Percentiles rank a stretch among this genome's conserved stretches.
Conservation (phyloP, 2,329 filamentous ascomycete genomes). For the Whalleya microplaca region DNA sequence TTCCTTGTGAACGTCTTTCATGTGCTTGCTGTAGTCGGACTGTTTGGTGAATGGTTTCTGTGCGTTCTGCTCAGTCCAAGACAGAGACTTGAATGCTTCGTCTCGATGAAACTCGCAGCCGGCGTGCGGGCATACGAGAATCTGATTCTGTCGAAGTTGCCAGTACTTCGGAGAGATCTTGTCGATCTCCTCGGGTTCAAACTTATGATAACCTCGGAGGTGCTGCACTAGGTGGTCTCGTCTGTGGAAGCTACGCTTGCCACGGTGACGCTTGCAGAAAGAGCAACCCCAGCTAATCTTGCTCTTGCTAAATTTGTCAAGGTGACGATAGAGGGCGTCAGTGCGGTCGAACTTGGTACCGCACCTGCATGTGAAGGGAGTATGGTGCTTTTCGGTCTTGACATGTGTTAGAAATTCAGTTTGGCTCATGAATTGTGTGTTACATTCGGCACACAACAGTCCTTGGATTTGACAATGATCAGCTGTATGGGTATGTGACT, state of each 20-base stretch:
- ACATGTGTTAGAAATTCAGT: conserved; percentile 4
- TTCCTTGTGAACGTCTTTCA: conserved; percentile 41
- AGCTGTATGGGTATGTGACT: neutral
- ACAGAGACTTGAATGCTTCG: conserved; percentile 14
- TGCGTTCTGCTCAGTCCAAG: neutral
- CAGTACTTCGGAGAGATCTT: neutral
- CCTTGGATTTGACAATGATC: conserved; percentile 16
- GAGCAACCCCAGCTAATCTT: conserved; percentile 33
- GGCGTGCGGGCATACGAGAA: conserved; percentile 26
- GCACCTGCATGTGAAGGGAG: conserved; percentile 27
- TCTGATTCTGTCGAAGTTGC: neutral
- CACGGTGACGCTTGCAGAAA: conserved; percentile 39
- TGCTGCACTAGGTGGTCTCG: conserved; percentile 44
- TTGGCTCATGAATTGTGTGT: neutral
- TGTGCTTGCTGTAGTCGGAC: conserved; percentile 40
- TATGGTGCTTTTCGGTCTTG: conserved; percentile 16
- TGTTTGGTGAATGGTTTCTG: conserved; percentile 22
- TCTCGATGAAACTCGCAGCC: conserved; percentile 29
- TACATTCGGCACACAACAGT: conserved; percentile 23
- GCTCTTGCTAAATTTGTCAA: conserved; percentile 19
- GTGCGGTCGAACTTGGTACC: conserved; percentile 31
- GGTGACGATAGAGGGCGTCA: conserved; percentile 35
- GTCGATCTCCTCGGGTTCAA: conserved; percentile 24
- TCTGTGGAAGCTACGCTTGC: conserved; percentile 40
- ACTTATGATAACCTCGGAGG: conserved; percentile 41